phyloP scores from a whole-genome alignment of 1,284 basidiomycete species.

The Neonothopanus nambi region DNA sequence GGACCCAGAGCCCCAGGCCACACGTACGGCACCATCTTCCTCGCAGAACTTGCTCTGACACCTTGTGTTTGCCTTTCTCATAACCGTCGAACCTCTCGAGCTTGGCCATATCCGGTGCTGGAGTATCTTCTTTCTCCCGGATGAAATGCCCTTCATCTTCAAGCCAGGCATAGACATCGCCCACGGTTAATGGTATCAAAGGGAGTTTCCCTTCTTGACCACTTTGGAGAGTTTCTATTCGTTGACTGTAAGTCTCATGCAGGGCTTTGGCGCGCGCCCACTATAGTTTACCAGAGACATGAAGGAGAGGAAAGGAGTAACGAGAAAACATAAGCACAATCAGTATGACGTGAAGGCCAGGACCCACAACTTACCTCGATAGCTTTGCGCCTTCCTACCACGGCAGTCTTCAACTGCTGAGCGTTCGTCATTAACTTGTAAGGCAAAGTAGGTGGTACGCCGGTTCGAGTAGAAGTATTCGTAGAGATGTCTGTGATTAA shows the following conservation, averaged over 20 bases:
- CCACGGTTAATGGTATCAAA: slow-evolving; percentile 43
- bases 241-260: slow-evolving; percentile 46
- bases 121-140: slow-evolving; percentile 21
- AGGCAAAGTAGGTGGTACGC: slow-evolving; percentile 34
- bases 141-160: slow-evolving; percentile 51
- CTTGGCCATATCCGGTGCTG: slow-evolving; percentile 9
- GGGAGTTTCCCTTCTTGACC: slow-evolving; percentile 9
- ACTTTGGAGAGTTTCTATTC: slow-evolving; percentile 18
- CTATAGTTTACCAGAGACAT: too few relatives aligned
- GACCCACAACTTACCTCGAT: slow-evolving; percentile 57
- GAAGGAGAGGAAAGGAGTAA: too few relatives aligned
- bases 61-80: background rate
- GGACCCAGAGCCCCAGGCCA: slow-evolving; percentile 15
- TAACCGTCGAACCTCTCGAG: slow-evolving; percentile 15
- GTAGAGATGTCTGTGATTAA: background rate
- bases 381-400: slow-evolving; percentile 64
- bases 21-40: slow-evolving; percentile 17
- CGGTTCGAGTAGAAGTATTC: background rate
- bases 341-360: slow-evolving; percentile 9
- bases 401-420: slow-evolving; percentile 45
- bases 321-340: too few relatives aligned
- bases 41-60: slow-evolving; percentile 10
- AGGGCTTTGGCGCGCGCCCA: slow-evolving; percentile 62
- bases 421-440: slow-evolving; percentile 54
- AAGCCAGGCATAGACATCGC: slow-evolving; percentile 62